Conservation (phyloP, 2,329 filamentous ascomycete species). For the Monosporascus sp. region DNA sequence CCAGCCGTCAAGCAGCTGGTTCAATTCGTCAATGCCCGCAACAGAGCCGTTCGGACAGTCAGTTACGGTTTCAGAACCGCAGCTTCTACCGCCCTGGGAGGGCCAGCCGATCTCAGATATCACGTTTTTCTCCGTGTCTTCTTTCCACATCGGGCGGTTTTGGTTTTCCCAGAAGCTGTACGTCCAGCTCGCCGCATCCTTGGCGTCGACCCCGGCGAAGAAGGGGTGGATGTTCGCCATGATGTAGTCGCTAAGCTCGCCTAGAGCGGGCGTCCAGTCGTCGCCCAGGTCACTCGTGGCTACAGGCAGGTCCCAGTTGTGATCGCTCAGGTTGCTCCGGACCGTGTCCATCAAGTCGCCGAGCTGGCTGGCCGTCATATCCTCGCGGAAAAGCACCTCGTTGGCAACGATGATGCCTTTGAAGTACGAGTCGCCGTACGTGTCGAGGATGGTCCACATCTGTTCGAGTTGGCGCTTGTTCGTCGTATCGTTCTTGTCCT, state of each 20-base stretch:
- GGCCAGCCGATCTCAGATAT: constrained; percentile 95
- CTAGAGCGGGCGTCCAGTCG: constrained; percentile 72
- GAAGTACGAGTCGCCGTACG: constrained; percentile 64
- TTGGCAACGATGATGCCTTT: constrained; percentile 79
- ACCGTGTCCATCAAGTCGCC: constrained; percentile 61
- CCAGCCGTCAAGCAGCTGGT: constrained; percentile 80
- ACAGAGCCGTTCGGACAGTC: constrained; percentile 64
- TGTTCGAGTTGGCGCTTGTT: constrained; percentile 76
- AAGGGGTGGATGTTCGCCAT: constrained; percentile 98
- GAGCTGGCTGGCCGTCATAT: constrained; percentile 63
- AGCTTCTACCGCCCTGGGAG: constrained; percentile 72
- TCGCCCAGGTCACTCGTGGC: constrained; percentile 87
- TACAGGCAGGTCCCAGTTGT: constrained; percentile 66
- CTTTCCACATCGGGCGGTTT: constrained; percentile 60
- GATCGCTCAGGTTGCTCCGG: constrained; percentile 63
- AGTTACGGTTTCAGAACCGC: constrained; percentile 48
- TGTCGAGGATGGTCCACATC: constrained; percentile 78
- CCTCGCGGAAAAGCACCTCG: constrained; percentile 70
- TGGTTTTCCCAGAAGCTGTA: constrained; percentile 72
- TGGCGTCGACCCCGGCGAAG: constrained; percentile 72
- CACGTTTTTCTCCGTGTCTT: constrained; percentile 61
- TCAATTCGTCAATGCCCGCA: constrained; percentile 75
- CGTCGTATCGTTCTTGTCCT: constrained; percentile 77
- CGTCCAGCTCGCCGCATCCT: constrained; percentile 72
- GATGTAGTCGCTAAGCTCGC: constrained; percentile 70